Conservation (phyloP, 306 rosid genomes). For the Boehmeria nivea region DNA sequence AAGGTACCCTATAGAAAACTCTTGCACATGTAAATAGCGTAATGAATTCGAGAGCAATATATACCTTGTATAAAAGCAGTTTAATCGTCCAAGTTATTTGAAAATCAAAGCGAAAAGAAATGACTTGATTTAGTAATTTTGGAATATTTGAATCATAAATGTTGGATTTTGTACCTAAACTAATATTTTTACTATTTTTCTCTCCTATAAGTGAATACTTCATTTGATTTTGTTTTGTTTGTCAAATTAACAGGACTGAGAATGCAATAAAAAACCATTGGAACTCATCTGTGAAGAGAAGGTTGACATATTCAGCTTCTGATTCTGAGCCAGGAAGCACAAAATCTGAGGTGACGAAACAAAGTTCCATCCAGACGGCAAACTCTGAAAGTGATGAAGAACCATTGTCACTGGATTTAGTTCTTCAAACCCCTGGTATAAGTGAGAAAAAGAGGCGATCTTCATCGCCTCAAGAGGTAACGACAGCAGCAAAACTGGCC, state of each 20-base stretch:
- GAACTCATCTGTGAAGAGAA: slow-evolving; percentile 40
- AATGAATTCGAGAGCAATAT: too few species aligned
- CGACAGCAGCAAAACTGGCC: too few species aligned
- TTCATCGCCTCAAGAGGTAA: not conserved
- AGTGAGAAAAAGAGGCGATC: slow-evolving; percentile 1
- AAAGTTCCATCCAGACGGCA: slow-evolving; percentile 3
- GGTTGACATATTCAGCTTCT: not conserved
- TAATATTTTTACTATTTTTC: too few species aligned
- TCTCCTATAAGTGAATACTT: too few species aligned
- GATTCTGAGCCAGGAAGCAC: not conserved
- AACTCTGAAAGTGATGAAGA: not conserved
- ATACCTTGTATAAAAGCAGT: too few species aligned
- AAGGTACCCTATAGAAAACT: slow-evolving; percentile 27
- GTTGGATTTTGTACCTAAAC: too few species aligned
- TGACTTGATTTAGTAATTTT: too few species aligned
- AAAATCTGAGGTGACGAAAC: not conserved
- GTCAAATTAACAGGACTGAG: slow-evolving; percentile 29
- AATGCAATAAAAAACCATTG: slow-evolving; percentile 41
- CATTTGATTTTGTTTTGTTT: too few species aligned
- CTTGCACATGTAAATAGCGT: too few species aligned
- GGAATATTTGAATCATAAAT: too few species aligned
- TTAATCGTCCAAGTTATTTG: too few species aligned
- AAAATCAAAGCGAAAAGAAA: too few species aligned
- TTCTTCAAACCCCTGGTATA: not conserved
- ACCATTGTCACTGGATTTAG: slow-evolving; percentile 8